These are phyloP conservation scores for Colletotrichum ledebouriae DNA, from an alignment of 2,329 filamentous ascomycete genomes.

Conservation along the genomic window DNA sequence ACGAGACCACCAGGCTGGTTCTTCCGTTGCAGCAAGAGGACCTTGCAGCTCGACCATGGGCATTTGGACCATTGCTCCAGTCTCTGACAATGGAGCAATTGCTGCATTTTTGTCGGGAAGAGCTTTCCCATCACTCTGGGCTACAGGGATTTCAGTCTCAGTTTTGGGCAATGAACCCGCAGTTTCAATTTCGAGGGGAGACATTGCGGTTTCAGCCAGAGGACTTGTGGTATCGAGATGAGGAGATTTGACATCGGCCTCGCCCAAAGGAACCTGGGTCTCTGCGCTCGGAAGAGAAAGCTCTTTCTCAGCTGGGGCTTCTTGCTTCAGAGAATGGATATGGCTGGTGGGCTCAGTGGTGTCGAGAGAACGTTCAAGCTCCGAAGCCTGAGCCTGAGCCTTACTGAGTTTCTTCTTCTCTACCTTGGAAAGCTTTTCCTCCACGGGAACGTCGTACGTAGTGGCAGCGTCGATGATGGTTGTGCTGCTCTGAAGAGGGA, in stretches of 20 bases:
- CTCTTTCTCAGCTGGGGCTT: constrained; percentile 25
- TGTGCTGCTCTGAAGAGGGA: not conserved
- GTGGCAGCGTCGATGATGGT: not conserved
- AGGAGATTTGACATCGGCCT: not conserved
- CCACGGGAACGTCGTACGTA: constrained; percentile 2
- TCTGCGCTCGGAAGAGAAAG: constrained; percentile 35
- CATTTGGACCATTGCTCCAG: not conserved
- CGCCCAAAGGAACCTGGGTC: not conserved
- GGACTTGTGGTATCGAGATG: not conserved
- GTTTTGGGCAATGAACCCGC: no score
- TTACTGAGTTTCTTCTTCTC: constrained; percentile 48
- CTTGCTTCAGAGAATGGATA: constrained; percentile 7
- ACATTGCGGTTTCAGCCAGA: not conserved
- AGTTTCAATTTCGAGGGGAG: constrained; percentile 7
- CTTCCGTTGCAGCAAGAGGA: no score
- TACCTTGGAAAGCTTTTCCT: constrained; percentile 44
- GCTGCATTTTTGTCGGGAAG: not conserved
- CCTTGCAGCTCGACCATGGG: not conserved
- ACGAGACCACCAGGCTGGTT: not conserved
- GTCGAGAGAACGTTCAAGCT: constrained; percentile 38
- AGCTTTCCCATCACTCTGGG: not conserved
- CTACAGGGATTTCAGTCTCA: not conserved
- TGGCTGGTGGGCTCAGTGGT: constrained; percentile 18
- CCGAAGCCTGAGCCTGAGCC: constrained; percentile 36
- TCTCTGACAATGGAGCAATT: not conserved